Conservation (phyloP, 306 rosid species). For the Astragalus glycyphyllos region DNA sequence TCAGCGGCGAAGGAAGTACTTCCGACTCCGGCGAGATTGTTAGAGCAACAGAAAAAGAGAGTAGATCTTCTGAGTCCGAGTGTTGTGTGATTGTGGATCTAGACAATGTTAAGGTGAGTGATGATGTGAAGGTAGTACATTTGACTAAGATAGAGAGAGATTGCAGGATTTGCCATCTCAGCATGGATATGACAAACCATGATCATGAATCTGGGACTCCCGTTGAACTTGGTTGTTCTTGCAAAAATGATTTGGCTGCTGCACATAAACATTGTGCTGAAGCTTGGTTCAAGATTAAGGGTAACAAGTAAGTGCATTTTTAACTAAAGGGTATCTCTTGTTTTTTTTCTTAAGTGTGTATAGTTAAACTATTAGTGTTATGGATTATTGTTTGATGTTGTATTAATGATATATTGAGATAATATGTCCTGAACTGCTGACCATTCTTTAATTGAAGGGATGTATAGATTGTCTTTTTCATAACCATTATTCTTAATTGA, state of each 20-base stretch:
- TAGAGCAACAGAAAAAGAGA: conserved; percentile 41
- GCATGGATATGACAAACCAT: conserved; percentile 60
- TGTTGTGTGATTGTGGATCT: conserved; percentile 59
- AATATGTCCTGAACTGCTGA: background rate
- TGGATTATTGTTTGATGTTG: no score
- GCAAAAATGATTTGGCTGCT: conserved; percentile 83
- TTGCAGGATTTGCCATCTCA: conserved; percentile 63
- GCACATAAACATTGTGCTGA: conserved; percentile 82
- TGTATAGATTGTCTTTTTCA: background rate
- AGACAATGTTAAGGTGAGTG: conserved; percentile 15
- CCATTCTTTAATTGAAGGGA: background rate
- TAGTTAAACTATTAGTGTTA: no score
- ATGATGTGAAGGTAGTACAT: conserved; percentile 44
- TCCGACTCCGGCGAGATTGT: conserved; percentile 50
- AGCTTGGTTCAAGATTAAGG: conserved; percentile 78
- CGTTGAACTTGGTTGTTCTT: conserved; percentile 77
- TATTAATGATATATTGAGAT: no score
- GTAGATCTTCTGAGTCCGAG: conserved; percentile 52
- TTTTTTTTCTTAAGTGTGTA: no score
- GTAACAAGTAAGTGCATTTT: conserved; percentile 64
- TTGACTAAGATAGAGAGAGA: conserved; percentile 62
- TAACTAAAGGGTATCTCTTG: no score
- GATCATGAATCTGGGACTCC: conserved; percentile 64
- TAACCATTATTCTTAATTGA: background rate
- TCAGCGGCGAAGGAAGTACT: conserved; percentile 10